Evolutionary conservation across 1,284 basidiomycete genomes (phyloP).

Genomic region (Coniophora puteana): DNA sequence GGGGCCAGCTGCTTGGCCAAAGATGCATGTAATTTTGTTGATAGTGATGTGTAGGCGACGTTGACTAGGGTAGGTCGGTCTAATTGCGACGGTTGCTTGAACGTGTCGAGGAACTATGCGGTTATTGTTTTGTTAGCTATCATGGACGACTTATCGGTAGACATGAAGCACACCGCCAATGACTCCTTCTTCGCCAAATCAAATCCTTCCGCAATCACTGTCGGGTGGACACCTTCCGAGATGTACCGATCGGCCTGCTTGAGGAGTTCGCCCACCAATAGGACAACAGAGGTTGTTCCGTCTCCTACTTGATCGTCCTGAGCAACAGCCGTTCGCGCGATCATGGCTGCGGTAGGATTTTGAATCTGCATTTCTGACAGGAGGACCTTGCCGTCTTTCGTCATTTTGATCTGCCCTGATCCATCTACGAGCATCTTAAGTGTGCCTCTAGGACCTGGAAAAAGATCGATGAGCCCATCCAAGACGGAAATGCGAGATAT

Average conservation of each 20-base stretch:
- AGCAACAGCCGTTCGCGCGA: conserved; percentile 96
- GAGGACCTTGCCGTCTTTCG: conserved; percentile 98
- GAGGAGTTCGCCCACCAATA: conserved; percentile 95
- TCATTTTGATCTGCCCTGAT: conserved; percentile 99
- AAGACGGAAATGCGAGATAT: conserved; percentile 13
- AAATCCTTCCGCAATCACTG: conserved; percentile 93
- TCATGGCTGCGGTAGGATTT: conserved; percentile 99
- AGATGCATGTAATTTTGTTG: conserved; percentile 86
- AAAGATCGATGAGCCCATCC: conserved; percentile 16
- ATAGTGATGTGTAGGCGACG: conserved; percentile 91
- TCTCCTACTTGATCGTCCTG: conserved; percentile 99
- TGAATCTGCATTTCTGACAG: conserved; percentile 99
- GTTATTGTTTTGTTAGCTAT: too few relatives aligned
- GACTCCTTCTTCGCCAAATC: conserved; percentile 98
- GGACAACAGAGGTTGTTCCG: conserved; percentile 96
- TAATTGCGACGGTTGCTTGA: conserved; percentile 72
- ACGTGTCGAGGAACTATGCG: conserved; percentile 85
- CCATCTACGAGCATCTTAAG: conserved; percentile 99
- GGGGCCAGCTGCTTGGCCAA: conserved; percentile 89
- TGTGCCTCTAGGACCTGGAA: conserved; percentile 86
- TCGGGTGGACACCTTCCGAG: conserved; percentile 97
- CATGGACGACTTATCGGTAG: conserved; percentile 12
- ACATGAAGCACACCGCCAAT: conserved; percentile 58
- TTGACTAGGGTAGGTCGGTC: conserved; percentile 91
- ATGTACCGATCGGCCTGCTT: conserved; percentile 99